phyloP scores from a whole-genome alignment of 2,329 filamentous ascomycete genomes.

The Alternaria rosae region DNA sequence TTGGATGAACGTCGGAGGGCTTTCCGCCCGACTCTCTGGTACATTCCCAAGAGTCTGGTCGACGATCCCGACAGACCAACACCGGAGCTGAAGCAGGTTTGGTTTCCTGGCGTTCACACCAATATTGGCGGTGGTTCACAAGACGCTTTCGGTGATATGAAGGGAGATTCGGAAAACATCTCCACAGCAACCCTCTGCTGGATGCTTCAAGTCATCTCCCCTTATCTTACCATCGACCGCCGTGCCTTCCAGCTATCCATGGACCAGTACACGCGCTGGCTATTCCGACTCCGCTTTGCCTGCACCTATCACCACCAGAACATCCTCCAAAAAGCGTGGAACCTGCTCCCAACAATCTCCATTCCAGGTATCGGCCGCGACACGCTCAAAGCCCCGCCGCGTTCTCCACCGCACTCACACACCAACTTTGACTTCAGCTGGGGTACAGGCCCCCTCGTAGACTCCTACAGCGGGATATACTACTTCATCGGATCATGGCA shows the following conservation, averaged over 20 bases:
- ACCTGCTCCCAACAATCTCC: conserved; percentile 26
- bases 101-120: conserved; percentile 61
- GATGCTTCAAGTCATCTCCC: conserved; percentile 63
- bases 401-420: conserved; percentile 41
- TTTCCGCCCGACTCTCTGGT: conserved; percentile 63
- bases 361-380: conserved; percentile 27
- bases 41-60: conserved; percentile 46
- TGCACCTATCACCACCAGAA: conserved; percentile 42
- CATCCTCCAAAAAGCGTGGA: conserved; percentile 18
- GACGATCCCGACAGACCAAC: conserved; percentile 29
- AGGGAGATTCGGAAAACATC: conserved; percentile 49
- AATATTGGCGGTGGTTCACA: conserved; percentile 59
- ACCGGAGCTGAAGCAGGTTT: conserved; percentile 58
- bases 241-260: conserved; percentile 53
- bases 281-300: conserved; percentile 34
- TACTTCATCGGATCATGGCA: conserved; percentile 51
- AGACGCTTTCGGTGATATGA: conserved; percentile 39
- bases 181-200: conserved; percentile 61
- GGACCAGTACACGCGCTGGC: conserved; percentile 50
- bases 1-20: conserved; percentile 62
- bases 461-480: conserved; percentile 54
- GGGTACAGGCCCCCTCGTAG: conserved; percentile 54
- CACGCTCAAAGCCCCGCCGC: conserved; percentile 29
- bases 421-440: conserved; percentile 55
- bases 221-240: conserved; percentile 56